Conservation (phyloP, 148 eudicot species). For the Vaccinium myrtillus region DNA sequence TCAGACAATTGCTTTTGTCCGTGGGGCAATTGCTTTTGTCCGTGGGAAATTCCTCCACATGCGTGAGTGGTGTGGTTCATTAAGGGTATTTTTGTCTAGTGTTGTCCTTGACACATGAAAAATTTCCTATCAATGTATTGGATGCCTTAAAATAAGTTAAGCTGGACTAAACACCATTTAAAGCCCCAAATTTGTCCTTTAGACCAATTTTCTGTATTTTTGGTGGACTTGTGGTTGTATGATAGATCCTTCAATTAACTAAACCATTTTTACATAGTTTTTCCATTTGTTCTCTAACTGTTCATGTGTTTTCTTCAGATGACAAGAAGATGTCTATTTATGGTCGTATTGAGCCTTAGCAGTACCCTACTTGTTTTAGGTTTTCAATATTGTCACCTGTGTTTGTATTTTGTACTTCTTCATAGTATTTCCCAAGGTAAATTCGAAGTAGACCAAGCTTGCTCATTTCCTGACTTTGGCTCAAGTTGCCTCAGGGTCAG, state of each 20-base stretch:
- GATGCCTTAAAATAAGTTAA: no score
- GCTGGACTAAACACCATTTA: no score
- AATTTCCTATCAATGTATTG: no score
- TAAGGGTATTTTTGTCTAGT: no score
- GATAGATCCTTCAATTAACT: not conserved
- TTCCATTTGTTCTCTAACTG: not conserved
- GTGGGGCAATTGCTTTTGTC: no score
- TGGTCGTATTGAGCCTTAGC: not conserved
- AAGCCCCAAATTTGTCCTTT: no score
- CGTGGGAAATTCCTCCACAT: no score
- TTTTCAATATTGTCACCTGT: not conserved
- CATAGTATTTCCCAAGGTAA: not conserved
- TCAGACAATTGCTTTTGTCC: no score
- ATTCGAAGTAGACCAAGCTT: not conserved
- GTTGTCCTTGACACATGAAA: no score
- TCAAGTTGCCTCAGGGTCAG: not conserved
- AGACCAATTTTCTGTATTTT: no score
- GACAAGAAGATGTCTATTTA: not conserved
- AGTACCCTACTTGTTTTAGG: not conserved
- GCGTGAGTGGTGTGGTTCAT: no score
- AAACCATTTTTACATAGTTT: not conserved
- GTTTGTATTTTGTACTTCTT: not conserved
- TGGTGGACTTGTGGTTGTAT: not conserved
- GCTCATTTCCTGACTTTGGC: not conserved
- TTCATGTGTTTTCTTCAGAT: not conserved